Base-by-base conservation (phyloP, 208 protist genomes). In the Wallacemonas sp. region DNA sequence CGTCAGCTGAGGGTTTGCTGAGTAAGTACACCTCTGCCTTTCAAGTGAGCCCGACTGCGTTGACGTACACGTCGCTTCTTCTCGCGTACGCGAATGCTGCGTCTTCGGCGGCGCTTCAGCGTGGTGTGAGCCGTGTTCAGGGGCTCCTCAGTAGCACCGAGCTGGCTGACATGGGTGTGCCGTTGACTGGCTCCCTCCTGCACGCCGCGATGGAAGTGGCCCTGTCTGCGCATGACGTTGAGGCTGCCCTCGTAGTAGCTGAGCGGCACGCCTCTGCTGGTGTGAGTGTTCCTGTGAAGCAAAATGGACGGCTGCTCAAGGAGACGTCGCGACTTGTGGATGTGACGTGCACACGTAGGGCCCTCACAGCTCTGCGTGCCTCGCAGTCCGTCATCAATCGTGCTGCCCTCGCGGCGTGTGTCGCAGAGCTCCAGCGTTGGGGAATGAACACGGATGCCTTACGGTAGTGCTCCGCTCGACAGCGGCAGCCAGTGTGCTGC, bases 301-400 rank as follows among this genome's bases (percentile, higher is more conserved):
- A 89, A 26, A 75, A 83, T 21, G 54, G 59, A n/a, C 79, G 75
- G 19, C 69, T 92, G 8, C 53, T 91, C 54, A 68, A 62, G 15
- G 61, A 82, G 63, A 28, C 82, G 9, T 66, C 75, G 9, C 28
- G 68, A 9, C 30, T 77, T 14, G 71, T 70, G 2, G 83, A 94
- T 42, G 76, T 74, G 33, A 68, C 58, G 1, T 72, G 71, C 38
- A 66, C 81, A 30, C 80, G 74, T 17, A 70, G 69, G 5, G 77
- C 78, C 9, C 38, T 90, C 4, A 46, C 51, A 2, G 59, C 79
- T 15, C 51, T 94, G 45, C 71, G 72, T 9, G 68, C 75, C 15
- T 81, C 77, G 12, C 70, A 79, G 26, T 82, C 81, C n/a, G 66
- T 71, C 12, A 24, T 92, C 26, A 86, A 92, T 59, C 53, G 75